Base-by-base conservation (phyloP, 345 rosid genomes). In the Raphanus sativus region DNA sequence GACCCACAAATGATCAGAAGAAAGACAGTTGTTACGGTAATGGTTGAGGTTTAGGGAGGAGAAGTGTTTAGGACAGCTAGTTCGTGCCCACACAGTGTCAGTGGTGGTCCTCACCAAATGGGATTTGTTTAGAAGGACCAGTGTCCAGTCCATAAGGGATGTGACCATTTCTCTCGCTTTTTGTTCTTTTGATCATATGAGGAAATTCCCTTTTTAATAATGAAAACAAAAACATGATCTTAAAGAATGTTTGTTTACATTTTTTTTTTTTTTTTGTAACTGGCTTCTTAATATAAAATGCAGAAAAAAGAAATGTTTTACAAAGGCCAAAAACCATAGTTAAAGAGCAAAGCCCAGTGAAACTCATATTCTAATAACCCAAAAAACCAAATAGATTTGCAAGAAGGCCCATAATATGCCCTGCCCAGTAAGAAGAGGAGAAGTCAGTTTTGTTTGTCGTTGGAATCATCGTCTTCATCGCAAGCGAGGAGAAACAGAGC, bases 51-150 rank as follows among this genome's bases (percentile, higher is more conserved):
- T 63, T 60, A 12, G 64, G 62, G 32, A 60, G 67, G 25, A 52
- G 45, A 9, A 33, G 17, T 38, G 13, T 67, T 48, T 13, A 21
- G 60, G 54, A 58, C 81, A 65, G 67, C 76, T 70, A 29, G 17
- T 30, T n/a, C 74, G 77, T 68, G 77, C 77, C 81, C 81, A 78
- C 81, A 61, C 74, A 59, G 72, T 77, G 67, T 42, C 76, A 77
- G 81, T 71, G 30, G 81, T 77, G 81, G 81, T 77, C 81, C 77
- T 77, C 4, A 33, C 64, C 69, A 67, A 72, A 48, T 73, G 69
- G 64, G 73, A 50, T 77, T 78, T 67, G 68, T 67, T 48, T 62
- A 1, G 3, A n/a, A 60, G 81, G 77, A 78, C 81, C 81, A 71
- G 33, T 77, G 68, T 65, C 71, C 81, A 71, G 72, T 76, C 81